These are phyloP conservation scores for Crucibulum laeve DNA, from an alignment of 768 basidiomycete species.

Conservation along the genomic window DNA sequence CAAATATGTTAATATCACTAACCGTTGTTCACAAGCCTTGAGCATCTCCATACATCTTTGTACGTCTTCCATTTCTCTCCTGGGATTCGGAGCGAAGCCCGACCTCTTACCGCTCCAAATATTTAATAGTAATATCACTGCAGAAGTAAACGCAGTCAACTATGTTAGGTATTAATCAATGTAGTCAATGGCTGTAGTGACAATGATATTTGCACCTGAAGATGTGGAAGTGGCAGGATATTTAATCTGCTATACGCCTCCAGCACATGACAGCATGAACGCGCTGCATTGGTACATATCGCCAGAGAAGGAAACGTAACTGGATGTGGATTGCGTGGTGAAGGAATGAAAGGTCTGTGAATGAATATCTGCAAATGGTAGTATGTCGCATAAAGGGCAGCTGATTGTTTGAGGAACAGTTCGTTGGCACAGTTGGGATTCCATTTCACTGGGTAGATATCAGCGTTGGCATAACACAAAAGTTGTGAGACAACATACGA, in stretches of 20 bases:
- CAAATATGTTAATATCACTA: constrained; percentile 3
- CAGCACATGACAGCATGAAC: constrained; percentile 68
- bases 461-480: constrained; percentile 19
- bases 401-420: constrained; percentile 53
- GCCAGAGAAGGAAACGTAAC: constrained; percentile 58
- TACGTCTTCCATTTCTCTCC: constrained; percentile 55
- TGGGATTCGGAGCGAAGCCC: constrained; percentile 39
- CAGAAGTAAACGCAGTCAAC: constrained; percentile 33
- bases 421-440: constrained; percentile 31
- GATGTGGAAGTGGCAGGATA: constrained; percentile 23
- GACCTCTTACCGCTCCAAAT: constrained; percentile 59
- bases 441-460: constrained; percentile 40
- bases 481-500: constrained; percentile 18
- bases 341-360: constrained; percentile 78
- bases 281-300: constrained; percentile 83
- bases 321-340: constrained; percentile 40
- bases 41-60: constrained; percentile 54
- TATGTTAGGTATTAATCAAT: constrained; percentile 10
- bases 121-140: constrained; percentile 57
- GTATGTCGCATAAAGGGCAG: constrained; percentile 41
- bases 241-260: constrained; percentile 42
- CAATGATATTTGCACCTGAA: constrained; percentile 26
- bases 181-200: neutral
- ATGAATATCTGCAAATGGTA: constrained; percentile 63
- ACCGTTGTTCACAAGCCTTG: constrained; percentile 35